Conservation (phyloP, 257 asterid genomes). For the Prunella vulgaris region DNA sequence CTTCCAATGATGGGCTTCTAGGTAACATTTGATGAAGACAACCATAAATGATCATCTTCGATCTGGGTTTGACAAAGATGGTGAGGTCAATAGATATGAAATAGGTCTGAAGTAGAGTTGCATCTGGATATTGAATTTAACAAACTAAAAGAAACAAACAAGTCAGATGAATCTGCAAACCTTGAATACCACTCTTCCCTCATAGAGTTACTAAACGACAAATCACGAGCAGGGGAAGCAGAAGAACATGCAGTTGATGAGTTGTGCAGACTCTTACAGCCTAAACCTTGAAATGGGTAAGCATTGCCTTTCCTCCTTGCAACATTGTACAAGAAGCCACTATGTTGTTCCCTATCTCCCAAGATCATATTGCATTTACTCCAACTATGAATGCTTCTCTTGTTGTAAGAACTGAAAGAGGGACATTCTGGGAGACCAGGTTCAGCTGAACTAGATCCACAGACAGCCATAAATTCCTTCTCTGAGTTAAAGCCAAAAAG, state of each 20-base stretch:
- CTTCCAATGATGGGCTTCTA: too few relatives aligned
- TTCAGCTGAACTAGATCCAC: too few relatives aligned
- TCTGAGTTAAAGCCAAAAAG: constrained; percentile 23
- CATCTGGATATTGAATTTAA: constrained; percentile 6
- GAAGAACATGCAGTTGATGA: constrained; percentile 45
- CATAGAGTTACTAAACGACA: constrained; percentile 42
- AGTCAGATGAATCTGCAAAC: constrained; percentile 41
- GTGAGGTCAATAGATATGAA: background rate
- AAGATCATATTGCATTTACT: constrained; percentile 47
- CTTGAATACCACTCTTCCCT: constrained; percentile 34
- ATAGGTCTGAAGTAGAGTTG: background rate
- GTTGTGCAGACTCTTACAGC: constrained; percentile 39
- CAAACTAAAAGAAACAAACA: constrained; percentile 40
- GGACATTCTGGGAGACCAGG: too few relatives aligned
- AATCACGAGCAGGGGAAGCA: constrained; percentile 56
- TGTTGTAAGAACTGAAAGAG: too few relatives aligned
- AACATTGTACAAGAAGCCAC: constrained; percentile 47
- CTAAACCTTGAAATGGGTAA: constrained; percentile 40
- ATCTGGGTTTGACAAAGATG: background rate
- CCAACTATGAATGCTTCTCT: too few relatives aligned
- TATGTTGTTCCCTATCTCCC: constrained; percentile 47
- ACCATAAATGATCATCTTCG: background rate
- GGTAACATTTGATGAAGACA: too few relatives aligned
- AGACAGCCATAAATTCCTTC: background rate
- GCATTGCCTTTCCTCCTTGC: constrained; percentile 42